Percentiles rank a stretch among this genome's conserved stretches.
These are phyloP conservation scores for Leccinum incarnatum DNA, from an alignment of 768 basidiomycete genomes.

Conservation along the genomic window DNA sequence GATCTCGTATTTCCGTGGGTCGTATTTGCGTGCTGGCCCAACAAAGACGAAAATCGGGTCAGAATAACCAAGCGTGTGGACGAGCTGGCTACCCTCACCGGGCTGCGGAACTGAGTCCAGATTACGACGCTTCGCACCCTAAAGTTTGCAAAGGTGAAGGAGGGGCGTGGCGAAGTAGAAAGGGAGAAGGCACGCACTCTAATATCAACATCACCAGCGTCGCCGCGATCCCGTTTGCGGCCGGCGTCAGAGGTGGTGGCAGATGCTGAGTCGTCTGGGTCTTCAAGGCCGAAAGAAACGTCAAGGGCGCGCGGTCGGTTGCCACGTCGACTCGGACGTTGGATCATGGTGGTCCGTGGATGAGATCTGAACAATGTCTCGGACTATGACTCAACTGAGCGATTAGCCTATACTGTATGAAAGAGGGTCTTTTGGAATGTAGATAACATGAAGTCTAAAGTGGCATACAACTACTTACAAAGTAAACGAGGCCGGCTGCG, in stretches of 20 bases:
- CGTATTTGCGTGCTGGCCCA: conserved; percentile 40
- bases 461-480: background rate
- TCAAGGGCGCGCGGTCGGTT: conserved; percentile 54
- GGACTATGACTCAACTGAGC: background rate
- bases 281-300: conserved; percentile 49
- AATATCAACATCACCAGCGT: conserved; percentile 3
- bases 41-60: background rate
- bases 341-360: background rate
- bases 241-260: conserved; percentile 22
- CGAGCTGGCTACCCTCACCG: conserved; percentile 9
- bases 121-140: conserved; percentile 30
- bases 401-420: background rate
- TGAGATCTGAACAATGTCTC: background rate
- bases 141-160: background rate
- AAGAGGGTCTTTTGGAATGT: background rate
- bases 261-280: conserved; percentile 22
- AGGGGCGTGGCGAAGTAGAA: background rate
- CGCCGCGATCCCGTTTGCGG: conserved; percentile 28
- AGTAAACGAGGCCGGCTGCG: conserved; percentile 4
- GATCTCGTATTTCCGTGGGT: conserved; percentile 30
- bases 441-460: background rate
- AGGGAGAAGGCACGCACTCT: conserved; percentile 14
- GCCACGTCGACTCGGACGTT: conserved; percentile 22
- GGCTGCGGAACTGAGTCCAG: conserved; percentile 17
- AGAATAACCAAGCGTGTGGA: background rate